A percentile compares a stretch with the other conserved stretches of the same genome.
Conservation (phyloP, 2,329 filamentous ascomycete genomes). For the Neoarthrinium moseri region DNA sequence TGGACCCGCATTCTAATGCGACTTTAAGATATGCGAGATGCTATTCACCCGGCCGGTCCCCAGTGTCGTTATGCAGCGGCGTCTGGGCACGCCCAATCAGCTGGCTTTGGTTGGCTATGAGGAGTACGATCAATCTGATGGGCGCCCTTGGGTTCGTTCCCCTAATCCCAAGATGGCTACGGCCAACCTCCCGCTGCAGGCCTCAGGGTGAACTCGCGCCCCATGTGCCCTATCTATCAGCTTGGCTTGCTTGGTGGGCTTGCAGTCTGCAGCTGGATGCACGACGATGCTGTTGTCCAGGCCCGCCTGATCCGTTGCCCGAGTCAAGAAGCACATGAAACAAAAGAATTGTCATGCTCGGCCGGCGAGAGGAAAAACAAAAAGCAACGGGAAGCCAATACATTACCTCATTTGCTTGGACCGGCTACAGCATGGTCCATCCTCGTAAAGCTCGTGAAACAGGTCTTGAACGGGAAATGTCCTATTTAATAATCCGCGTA, state of each 20-base stretch:
- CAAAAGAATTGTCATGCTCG: background rate
- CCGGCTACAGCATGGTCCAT: conserved; percentile 3
- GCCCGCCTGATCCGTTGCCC: background rate
- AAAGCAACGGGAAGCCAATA: background rate
- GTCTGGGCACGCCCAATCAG: conserved; percentile 18
- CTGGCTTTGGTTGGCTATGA: conserved; percentile 16
- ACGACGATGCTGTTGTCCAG: background rate
- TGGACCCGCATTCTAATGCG: conserved; percentile 6
- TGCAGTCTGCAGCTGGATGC: conserved; percentile 2
- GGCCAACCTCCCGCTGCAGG: conserved; percentile 16
- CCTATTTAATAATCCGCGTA: conserved; percentile 8
- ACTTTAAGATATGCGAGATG: conserved; percentile 6
- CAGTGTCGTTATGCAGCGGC: conserved; percentile 15
- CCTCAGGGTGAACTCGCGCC: conserved; percentile 6
- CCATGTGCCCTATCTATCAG: background rate
- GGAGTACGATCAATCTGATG: conserved; percentile 10
- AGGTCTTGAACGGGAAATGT: background rate
- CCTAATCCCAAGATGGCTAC: conserved; percentile 16
- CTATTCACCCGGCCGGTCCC: conserved; percentile 21
- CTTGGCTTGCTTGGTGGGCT: conserved; percentile 10
- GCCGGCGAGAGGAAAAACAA: background rate
- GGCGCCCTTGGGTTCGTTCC: conserved; percentile 17
- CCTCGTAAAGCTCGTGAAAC: conserved; percentile 6
- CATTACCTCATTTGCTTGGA: conserved; percentile 2
- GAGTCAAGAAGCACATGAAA: conserved; percentile 6